phyloP scores from a whole-genome alignment of 2,329 filamentous ascomycete species.

The Zasmidium citrigriseum region DNA sequence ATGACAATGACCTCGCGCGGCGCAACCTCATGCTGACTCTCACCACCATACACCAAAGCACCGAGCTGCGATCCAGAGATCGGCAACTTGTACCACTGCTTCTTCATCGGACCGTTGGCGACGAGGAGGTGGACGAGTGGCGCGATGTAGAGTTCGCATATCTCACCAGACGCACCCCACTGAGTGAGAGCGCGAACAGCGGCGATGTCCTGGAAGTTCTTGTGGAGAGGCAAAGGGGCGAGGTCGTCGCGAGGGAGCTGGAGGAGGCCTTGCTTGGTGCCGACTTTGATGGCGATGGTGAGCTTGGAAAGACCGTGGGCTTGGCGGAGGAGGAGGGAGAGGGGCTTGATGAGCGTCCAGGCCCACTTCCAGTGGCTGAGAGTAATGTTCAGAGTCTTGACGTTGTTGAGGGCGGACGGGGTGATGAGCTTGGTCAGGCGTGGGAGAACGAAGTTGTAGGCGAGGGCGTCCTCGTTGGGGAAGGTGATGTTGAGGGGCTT shows the following conservation, averaged over 20 bases:
- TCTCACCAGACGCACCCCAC: too few species aligned
- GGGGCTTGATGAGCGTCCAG: conserved; percentile 19
- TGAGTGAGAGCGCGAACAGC: conserved; percentile 25
- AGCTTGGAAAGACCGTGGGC: conserved; percentile 20
- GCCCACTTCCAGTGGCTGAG: conserved; percentile 32
- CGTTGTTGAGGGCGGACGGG: conserved; percentile 20
- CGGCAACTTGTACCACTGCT: too few species aligned
- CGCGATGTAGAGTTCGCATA: too few species aligned
- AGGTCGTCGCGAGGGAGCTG: too few species aligned
- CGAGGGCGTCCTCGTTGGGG: conserved; percentile 16
- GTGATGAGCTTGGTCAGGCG: conserved; percentile 26
- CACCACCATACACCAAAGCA: too few species aligned
- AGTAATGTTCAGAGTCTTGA: conserved; percentile 25
- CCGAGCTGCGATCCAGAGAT: too few species aligned
- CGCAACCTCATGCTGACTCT: too few species aligned
- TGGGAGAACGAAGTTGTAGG: conserved; percentile 12
- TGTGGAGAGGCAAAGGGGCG: too few species aligned
- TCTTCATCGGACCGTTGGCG: too few species aligned
- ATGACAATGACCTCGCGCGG: too few species aligned
- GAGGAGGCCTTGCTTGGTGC: conserved; percentile 20
- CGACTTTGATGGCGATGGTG: conserved; percentile 24
- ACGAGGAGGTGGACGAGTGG: too few species aligned
- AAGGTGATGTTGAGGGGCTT: conserved; percentile 30
- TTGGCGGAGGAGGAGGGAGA: conserved; percentile 17
- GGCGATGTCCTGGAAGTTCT: conserved; percentile 20